These are phyloP conservation scores for Aspergillus ochraceus DNA, from an alignment of 2,329 filamentous ascomycete species.

Conservation along the genomic window DNA sequence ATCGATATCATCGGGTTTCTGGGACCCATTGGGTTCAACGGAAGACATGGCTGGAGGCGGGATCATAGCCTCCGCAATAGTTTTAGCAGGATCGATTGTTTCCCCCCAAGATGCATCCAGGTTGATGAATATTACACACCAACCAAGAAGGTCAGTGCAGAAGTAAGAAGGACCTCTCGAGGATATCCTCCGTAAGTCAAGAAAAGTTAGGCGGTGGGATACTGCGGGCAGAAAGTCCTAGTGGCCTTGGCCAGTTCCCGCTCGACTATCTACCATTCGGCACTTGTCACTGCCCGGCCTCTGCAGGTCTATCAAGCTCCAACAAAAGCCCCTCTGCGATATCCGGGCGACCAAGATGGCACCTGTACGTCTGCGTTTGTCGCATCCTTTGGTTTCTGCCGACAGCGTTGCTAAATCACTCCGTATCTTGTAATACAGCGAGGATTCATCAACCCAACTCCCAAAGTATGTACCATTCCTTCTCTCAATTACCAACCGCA, in stretches of 20 bases:
- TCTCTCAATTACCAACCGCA: neutral
- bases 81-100: no score
- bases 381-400: neutral
- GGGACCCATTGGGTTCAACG: slow-evolving; percentile 10
- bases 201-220: neutral
- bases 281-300: neutral
- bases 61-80: no score
- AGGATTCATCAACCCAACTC: slow-evolving; percentile 49
- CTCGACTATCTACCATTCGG: no score
- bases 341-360: slow-evolving; percentile 22
- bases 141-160: no score
- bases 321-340: neutral
- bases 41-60: slow-evolving; percentile 16
- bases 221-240: neutral
- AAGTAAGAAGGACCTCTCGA: no score
- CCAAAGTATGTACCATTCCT: slow-evolving; percentile 36
- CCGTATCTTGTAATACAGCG: slow-evolving; percentile 33
- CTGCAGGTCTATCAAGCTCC: no score
- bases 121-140: no score
- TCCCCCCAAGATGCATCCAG: no score
- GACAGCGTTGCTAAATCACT: neutral
- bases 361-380: slow-evolving; percentile 30
- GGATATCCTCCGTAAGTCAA: no score
- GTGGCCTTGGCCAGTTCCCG: no score
- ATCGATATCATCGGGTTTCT: slow-evolving; percentile 30